Conservation (phyloP, 1,139 yeast species). For the Saccharomyces hybrid region DNA sequence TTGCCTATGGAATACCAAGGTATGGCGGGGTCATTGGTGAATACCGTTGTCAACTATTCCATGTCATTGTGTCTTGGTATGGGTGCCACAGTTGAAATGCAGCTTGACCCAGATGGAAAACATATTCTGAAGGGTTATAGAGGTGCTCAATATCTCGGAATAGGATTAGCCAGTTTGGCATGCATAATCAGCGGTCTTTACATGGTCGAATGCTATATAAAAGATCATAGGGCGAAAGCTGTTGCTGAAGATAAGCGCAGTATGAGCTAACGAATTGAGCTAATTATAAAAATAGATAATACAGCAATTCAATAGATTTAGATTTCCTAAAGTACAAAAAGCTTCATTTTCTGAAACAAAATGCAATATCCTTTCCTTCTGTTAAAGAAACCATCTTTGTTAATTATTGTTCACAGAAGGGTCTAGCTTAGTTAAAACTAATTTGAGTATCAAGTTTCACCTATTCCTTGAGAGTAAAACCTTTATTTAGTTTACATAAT, state of each 20-base stretch:
- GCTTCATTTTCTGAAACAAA: too few relatives aligned
- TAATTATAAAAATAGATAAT: too few relatives aligned
- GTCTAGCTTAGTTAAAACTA: too few relatives aligned
- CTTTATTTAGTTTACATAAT: background rate
- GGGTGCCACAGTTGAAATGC: constrained; percentile 42
- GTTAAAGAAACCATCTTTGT: too few relatives aligned
- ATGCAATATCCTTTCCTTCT: too few relatives aligned
- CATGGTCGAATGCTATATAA: constrained; percentile 6
- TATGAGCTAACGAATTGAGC: too few relatives aligned
- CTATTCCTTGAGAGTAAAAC: too few relatives aligned
- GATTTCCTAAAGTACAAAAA: too few relatives aligned
- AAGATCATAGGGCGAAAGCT: background rate
- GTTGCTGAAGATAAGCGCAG: too few relatives aligned
- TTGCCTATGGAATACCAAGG: constrained; percentile 46
- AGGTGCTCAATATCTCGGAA: constrained; percentile 36
- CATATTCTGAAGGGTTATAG: constrained; percentile 35
- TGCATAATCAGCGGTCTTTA: constrained; percentile 9
- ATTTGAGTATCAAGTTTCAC: too few relatives aligned
- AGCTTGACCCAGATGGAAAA: constrained; percentile 28
- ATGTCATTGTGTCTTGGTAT: constrained; percentile 48
- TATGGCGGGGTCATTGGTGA: constrained; percentile 51
- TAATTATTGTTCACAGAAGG: too few relatives aligned
- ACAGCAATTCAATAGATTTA: too few relatives aligned
- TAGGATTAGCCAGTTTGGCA: constrained; percentile 24
- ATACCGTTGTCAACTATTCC: constrained; percentile 48